Percentiles rank a stretch among this genome's conserved stretches.
These are phyloP conservation scores for Cryptosporidium parvum DNA, from an alignment of 169 alveolate genomes.

Conservation along the genomic window DNA sequence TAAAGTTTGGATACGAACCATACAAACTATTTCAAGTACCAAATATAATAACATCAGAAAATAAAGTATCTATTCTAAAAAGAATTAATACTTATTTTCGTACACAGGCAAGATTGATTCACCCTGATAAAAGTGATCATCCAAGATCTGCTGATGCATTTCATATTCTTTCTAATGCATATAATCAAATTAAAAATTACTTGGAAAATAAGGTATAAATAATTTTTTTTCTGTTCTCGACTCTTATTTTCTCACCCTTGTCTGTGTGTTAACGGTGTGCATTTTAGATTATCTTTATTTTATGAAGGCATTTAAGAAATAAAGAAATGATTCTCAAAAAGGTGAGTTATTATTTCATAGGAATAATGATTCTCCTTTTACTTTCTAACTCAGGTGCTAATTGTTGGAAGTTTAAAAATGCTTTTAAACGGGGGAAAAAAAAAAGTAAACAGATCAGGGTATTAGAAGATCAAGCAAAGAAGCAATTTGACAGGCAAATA, in stretches of 20 bases:
- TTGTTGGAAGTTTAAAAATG: slow-evolving; percentile 43
- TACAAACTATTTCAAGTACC: slow-evolving; percentile 60
- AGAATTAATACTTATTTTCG: slow-evolving; percentile 42
- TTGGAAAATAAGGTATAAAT: slow-evolving; percentile 19
- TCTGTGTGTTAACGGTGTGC: slow-evolving; percentile 52
- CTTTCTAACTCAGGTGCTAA: neutral
- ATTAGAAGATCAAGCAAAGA: slow-evolving; percentile 62
- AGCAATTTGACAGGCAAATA: slow-evolving; percentile 68
- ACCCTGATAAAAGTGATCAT: slow-evolving; percentile 65
- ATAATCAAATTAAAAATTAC: slow-evolving; percentile 47
- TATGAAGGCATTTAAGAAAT: neutral
- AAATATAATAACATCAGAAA: slow-evolving; percentile 15
- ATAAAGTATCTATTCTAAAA: slow-evolving; percentile 33
- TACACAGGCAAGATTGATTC: slow-evolving; percentile 59
- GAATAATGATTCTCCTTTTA: slow-evolving; percentile 33
- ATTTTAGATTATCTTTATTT: neutral
- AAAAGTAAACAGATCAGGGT: slow-evolving; percentile 52
- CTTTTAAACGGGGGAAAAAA: slow-evolving; percentile 17
- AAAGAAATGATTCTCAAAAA: slow-evolving; percentile 13
- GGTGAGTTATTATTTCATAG: slow-evolving; percentile 26
- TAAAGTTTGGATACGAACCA: slow-evolving; percentile 40
- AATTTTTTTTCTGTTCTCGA: neutral
- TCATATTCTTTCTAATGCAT: slow-evolving; percentile 63
- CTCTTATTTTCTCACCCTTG: slow-evolving; percentile 23
- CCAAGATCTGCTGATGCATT: slow-evolving; percentile 74